A percentile compares a stretch with the other conserved stretches of the same genome.
These are phyloP conservation scores for Termitomyces sp. DNA, from an alignment of 768 basidiomycete genomes.

Conservation along the genomic window DNA sequence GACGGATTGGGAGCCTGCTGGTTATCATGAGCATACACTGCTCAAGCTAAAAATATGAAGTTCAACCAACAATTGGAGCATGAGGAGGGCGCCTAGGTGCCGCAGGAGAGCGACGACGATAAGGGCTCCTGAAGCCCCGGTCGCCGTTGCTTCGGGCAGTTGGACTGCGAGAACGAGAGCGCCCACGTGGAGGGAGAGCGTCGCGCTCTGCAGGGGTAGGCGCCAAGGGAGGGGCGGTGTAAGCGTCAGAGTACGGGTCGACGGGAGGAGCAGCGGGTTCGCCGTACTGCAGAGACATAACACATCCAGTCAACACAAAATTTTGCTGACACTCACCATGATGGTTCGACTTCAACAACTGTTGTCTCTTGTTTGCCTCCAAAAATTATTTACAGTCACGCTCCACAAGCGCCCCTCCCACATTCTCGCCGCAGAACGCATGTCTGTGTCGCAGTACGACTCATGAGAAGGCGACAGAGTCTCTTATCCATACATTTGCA, in stretches of 20 bases:
- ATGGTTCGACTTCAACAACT: conserved; percentile 51
- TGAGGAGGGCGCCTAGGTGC: conserved; percentile 61
- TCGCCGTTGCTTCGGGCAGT: conserved; percentile 40
- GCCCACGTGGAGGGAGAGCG: conserved; percentile 49
- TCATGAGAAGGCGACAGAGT: too few relatives aligned
- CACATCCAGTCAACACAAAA: conserved; percentile 5
- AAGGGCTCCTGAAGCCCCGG: conserved; percentile 54
- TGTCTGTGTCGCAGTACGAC: background rate
- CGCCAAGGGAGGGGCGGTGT: conserved; percentile 57
- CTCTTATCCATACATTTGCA: too few relatives aligned
- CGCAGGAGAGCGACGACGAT: conserved; percentile 53
- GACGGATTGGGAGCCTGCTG: conserved; percentile 84
- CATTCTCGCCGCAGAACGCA: background rate
- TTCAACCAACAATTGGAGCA: conserved; percentile 64
- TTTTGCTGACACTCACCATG: conserved; percentile 52
- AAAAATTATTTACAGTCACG: conserved; percentile 14
- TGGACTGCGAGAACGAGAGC: conserved; percentile 74
- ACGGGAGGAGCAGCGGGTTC: conserved; percentile 53
- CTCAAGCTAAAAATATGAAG: conserved; percentile 6
- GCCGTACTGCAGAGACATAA: conserved; percentile 47
- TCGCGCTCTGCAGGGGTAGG: conserved; percentile 53
- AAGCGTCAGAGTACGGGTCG: conserved; percentile 82
- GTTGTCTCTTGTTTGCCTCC: conserved; percentile 38
- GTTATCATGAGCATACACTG: conserved; percentile 27
- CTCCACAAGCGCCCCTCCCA: conserved; percentile 7